Conservation (phyloP, 257 asterid species). For the Solanum virginianum region DNA sequence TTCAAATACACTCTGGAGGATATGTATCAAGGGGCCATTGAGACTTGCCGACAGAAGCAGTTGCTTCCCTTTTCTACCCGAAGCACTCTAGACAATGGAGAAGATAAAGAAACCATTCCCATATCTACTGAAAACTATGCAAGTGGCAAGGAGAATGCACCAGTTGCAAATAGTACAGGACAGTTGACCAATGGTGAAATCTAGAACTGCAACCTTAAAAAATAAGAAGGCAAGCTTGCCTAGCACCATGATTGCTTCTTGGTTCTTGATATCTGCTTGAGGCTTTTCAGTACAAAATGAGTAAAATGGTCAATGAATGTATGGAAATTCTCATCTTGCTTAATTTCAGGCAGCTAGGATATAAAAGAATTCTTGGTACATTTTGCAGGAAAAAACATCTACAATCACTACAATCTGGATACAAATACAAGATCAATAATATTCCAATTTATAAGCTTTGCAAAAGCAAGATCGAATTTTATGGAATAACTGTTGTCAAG, state of each 20-base stretch:
- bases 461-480: not conserved
- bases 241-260: not conserved
- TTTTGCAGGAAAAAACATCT: not conserved
- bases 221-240: not conserved
- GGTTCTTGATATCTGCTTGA: not conserved
- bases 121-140: slow-evolving; percentile 1
- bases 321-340: not conserved
- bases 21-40: slow-evolving; percentile 75
- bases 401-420: not conserved
- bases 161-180: not conserved
- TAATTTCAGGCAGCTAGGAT: not conserved
- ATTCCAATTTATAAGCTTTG: not conserved
- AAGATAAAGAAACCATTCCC: slow-evolving; percentile 13
- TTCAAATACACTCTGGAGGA: slow-evolving; percentile 73
- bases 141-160: slow-evolving; percentile 4
- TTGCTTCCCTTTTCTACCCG: slow-evolving; percentile 50
- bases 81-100: slow-evolving; percentile 16
- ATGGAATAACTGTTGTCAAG: not conserved
- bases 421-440: not conserved
- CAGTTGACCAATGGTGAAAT: not conserved
- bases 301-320: not conserved
- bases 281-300: not conserved
- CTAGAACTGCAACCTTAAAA: not conserved
- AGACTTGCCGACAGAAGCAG: slow-evolving; percentile 62
- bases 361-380: not conserved